Evolutionary conservation across 352 stramenopile species (phyloP).

Genomic region (Aphanomyces euteiches): DNA sequence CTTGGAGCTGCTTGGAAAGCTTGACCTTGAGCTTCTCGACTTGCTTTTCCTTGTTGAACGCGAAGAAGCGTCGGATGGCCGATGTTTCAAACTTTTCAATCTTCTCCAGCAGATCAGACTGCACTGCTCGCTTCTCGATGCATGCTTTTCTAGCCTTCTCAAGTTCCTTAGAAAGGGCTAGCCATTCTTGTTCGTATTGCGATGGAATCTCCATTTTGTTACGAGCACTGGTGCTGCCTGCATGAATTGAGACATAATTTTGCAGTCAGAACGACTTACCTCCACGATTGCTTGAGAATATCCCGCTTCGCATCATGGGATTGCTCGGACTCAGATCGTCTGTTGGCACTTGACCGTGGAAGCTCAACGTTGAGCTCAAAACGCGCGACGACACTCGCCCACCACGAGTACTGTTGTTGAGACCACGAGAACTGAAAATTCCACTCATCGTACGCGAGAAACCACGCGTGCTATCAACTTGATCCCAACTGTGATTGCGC

Average conservation of each 20-base stretch:
- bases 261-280: background rate
- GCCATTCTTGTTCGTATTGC: slow-evolving; percentile 29
- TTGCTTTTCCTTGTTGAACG: slow-evolving; percentile 30
- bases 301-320: background rate
- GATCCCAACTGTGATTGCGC: slow-evolving; percentile 30
- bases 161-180: slow-evolving; percentile 24
- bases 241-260: too few relatives aligned
- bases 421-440: slow-evolving; percentile 17
- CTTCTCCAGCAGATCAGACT: slow-evolving; percentile 25
- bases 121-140: slow-evolving; percentile 26
- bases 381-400: slow-evolving; percentile 5
- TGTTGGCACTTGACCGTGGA: background rate
- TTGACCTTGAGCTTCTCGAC: slow-evolving; percentile 27
- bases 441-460: background rate
- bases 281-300: slow-evolving; percentile 20
- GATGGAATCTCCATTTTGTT: slow-evolving; percentile 23
- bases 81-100: slow-evolving; percentile 30
- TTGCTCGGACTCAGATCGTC: background rate
- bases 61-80: slow-evolving; percentile 27
- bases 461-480: slow-evolving; percentile 13
- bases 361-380: slow-evolving; percentile 16
- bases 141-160: slow-evolving; percentile 27
- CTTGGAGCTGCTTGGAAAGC: slow-evolving; percentile 26
- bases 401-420: slow-evolving; percentile 7
- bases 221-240: background rate